Evolutionary conservation across 306 rosid species (phyloP), one percentile per base, ranked within the genome.

Genomic region (Medicago arabica): DNA sequence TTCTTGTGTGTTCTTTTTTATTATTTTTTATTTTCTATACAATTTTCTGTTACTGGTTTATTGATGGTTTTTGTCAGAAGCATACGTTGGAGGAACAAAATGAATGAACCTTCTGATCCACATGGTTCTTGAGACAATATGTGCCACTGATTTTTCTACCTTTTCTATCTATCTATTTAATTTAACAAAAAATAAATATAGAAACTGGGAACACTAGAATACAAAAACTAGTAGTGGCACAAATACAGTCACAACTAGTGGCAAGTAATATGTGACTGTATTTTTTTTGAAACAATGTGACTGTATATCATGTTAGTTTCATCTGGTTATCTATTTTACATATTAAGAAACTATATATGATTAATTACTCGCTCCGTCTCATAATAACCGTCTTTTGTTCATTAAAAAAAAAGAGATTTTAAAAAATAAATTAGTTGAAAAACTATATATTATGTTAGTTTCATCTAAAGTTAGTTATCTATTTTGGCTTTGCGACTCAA

Each of bases 61-160:
- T 79, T 67, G 68, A 50, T 64, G 70, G 69, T 62, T 65, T 74
- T 66, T 38, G 81, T 65, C 8, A 59, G 66, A 79, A 67, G 51
- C 67, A 70, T 79, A 34, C 19, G 78, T 76, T 75, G 78, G 75
- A 80, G 80, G 67, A 75, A 84, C 76, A 69, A 19, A 64, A 72
- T 41, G 81, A 66, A 74, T 79, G 84, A 75, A 72, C 47, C 70
- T 64, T 84, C 61, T 82, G 76, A 82, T 82, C 90, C 90, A 84
- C 85, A 82, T 66, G 85, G 86, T 84, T 55, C 47, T 40, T 65
- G 75, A 76, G 74, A 71, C 41, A 80, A 87, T 80, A 49, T 74
- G 78, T 87, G 9, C 90, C 88, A 87, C 88, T 77, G 85, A 21
- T 84, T 84, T 84, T 79, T 77, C n/a, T 54, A 55, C 54, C 43